phyloP scores from a whole-genome alignment of 108 stramenopile genomes.

The Cyclotella sp. region DNA sequence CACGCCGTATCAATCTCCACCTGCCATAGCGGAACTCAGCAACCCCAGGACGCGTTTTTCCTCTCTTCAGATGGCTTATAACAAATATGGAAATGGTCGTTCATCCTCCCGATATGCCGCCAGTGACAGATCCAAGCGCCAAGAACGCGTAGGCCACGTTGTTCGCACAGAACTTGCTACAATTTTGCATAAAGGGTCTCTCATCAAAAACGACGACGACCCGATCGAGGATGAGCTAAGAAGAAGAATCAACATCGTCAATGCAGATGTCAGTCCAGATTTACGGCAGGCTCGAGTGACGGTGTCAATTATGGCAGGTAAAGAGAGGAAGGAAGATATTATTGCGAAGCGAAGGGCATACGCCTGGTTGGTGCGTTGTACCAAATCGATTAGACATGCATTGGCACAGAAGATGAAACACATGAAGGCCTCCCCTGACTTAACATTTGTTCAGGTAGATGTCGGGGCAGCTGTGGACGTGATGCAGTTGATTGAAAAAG shows the following conservation, averaged over 20 bases:
- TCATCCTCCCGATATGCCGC: conserved; percentile 46
- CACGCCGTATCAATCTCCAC: no score
- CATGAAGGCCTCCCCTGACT: conserved; percentile 80
- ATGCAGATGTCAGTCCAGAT: conserved; percentile 87
- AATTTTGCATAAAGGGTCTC: conserved; percentile 65
- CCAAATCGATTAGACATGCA: conserved; percentile 74
- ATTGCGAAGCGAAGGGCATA: conserved; percentile 83
- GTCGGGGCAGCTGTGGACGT: conserved; percentile 90
- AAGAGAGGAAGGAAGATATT: conserved; percentile 30
- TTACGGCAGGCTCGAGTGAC: conserved; percentile 85
- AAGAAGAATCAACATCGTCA: conserved; percentile 76
- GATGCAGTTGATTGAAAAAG: conserved; percentile 90
- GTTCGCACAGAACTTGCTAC: conserved; percentile 75
- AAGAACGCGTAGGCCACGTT: conserved; percentile 85
- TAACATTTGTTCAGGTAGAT: conserved; percentile 90
- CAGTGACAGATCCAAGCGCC: conserved; percentile 74
- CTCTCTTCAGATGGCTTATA: conserved; percentile 38
- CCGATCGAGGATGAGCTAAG: conserved; percentile 75
- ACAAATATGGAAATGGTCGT: conserved; percentile 37
- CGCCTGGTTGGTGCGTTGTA: conserved; percentile 84
- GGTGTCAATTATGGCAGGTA: conserved; percentile 64
- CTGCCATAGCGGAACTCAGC: no score
- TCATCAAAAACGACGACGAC: conserved; percentile 56
- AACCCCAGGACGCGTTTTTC: not conserved
- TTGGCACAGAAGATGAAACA: conserved; percentile 83